Evolutionary conservation across 257 asterid genomes (phyloP), one percentile per base, ranked within the genome.

Genomic region (Pogostemon cablin): DNA sequence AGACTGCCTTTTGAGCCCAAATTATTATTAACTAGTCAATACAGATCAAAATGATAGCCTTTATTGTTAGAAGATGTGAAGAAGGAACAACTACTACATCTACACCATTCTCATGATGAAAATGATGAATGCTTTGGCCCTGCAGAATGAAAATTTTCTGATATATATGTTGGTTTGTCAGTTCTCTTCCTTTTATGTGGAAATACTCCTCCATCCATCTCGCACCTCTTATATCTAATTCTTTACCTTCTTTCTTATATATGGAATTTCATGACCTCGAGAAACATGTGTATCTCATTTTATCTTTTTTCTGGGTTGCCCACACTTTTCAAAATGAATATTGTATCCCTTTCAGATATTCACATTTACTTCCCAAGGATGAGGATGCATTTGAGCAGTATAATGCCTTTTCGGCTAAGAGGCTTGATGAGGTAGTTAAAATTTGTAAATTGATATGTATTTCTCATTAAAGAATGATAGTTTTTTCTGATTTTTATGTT

Each of bases 351-450:
- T 82, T 79, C 90, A 95, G 99, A 87, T 95, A 91, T 82, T 82
- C 88, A 39, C 99, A 95, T 79, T 84, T 95, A 71, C 93, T 89
- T 79, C 99, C 99, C 62, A 89, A 86, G 86, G 99, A 95, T 52
- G 99, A 85, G 75, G 99, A 88, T 56, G 97, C 99, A 79, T 77
- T 91, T 81, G 98, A 86, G 84, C 93, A 88, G 66, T 95, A 89
- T 80, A 83, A 78, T 71, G 81, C 89, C 56, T 86, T 85, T 69
- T 90, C 92, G 17, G 87, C 91, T 44, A 86, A 86, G 91, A 86
- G 98, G 82, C 96, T 89, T 72, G 99, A 95, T 80, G 97, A 91
- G 97, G 97, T 91, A 72, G 79, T 69, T 74, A 17, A 43, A 53
- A 55, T 77, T 46, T 62, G 32, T 25, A 25, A 58, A 75, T 61